Evolutionary conservation across 2,329 filamentous ascomycete species (phyloP).

Genomic region (Cercospora sp.): DNA sequence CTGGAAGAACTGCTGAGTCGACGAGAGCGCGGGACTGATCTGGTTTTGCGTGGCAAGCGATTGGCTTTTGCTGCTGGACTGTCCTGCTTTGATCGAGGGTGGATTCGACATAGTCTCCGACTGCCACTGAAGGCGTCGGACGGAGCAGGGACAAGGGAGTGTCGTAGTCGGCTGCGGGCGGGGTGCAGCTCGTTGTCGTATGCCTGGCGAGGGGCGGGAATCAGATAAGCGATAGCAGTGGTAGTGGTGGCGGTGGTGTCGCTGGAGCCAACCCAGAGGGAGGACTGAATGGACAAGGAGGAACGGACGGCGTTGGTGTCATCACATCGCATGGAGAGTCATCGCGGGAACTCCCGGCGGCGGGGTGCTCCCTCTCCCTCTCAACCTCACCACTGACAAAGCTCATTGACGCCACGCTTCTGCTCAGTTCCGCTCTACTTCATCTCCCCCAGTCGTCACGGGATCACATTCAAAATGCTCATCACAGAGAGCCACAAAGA

Average conservation of each 20-base stretch:
- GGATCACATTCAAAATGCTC: slow-evolving; percentile 50
- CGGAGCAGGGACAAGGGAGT: slow-evolving; percentile 1
- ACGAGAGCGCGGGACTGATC: slow-evolving; percentile 47
- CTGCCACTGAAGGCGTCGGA: slow-evolving; percentile 30
- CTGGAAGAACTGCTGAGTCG: slow-evolving; percentile 45
- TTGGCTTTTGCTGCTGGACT: slow-evolving; percentile 45
- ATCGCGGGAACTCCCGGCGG: slow-evolving; percentile 4
- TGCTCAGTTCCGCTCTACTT: background rate
- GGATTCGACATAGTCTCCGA: slow-evolving; percentile 46
- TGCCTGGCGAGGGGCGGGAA: slow-evolving; percentile 13
- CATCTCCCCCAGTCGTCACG: background rate
- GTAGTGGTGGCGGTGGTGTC: slow-evolving; percentile 14
- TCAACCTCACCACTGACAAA: slow-evolving; percentile 2
- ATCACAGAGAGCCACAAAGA: slow-evolving; percentile 61
- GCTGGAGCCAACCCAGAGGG: slow-evolving; percentile 19
- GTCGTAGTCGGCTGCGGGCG: slow-evolving; percentile 4
- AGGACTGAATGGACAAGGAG: slow-evolving; percentile 13
- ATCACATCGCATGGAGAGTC: slow-evolving; percentile 6
- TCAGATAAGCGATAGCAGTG: slow-evolving; percentile 12
- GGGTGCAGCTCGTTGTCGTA: slow-evolving; percentile 8
- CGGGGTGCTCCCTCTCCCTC: background rate
- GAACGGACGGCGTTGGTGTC: slow-evolving; percentile 9
- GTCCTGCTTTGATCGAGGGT: slow-evolving; percentile 40
- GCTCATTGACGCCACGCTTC: slow-evolving; percentile 1
- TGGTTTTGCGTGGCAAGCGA: slow-evolving; percentile 34